Evolutionary conservation across 2,329 filamentous ascomycete species (phyloP), one percentile per base, ranked within the genome.

Genomic region (Cytospora chrysosperma): DNA sequence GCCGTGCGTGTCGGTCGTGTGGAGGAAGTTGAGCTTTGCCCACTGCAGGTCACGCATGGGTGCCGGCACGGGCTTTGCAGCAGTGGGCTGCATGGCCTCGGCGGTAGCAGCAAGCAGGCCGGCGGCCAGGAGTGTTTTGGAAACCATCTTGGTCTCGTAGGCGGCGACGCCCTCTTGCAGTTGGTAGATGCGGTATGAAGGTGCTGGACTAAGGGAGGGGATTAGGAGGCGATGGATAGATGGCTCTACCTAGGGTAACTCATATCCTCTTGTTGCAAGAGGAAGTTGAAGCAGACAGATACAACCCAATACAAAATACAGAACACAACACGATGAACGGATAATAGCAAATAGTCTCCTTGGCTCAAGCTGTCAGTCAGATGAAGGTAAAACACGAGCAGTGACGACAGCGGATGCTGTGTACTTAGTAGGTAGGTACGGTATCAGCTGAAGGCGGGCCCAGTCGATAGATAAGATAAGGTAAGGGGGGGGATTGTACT

Each of bases 1-100:
- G 70, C 95, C 94, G 77, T 98, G 95, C 5, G 91, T 95, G 74
- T 98, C 91, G 49, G 95, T 98, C 0, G 95, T 98, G 73, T 96
- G 93, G n/a, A 99, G 78, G 75, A 97, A 96, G 81, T 98, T 98
- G 72, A 98, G 83, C 74, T 97, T 89, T n/a, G 91, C 93, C 92
- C 93, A 97, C 70, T 87, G 85, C 60, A 99, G 82, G 69, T 92
- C 85, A 71, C 94, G 88, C 77, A 98, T 85, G 53, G 93, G 93
- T 61, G 90, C 92, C 63, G 87, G 83, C 65, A 94, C 83, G 9
- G 95, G 92, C 49, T 84, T 77, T n/a, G 88, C 88, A 59, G 94
- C 92, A 62, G 86, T 87, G 12, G 94, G 94, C 75, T 99, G 95
- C 64, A 88, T 83, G 66, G 83, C 84, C 65, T 70, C 69, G 50